Percentiles rank a stretch among this genome's conserved stretches.
Evolutionary conservation across 768 basidiomycete species (phyloP).

Genomic region (Termitomyces sp.): DNA sequence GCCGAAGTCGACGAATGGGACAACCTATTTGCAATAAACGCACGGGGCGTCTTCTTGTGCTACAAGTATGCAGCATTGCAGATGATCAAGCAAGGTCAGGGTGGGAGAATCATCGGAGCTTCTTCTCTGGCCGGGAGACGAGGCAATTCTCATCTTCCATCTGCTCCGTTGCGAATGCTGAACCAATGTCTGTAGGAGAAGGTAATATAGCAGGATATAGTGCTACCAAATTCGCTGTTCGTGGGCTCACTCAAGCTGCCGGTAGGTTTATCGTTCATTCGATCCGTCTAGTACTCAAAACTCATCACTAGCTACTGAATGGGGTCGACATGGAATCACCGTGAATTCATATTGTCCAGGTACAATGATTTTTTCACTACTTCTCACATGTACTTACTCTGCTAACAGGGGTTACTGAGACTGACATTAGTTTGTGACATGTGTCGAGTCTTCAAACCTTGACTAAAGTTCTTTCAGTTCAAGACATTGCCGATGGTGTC

Average conservation of each 20-base stretch:
- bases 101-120: conserved; percentile 43
- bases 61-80: conserved; percentile 37
- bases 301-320: conserved; percentile 16
- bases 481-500: neutral
- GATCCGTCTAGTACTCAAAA: neutral
- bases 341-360: conserved; percentile 29
- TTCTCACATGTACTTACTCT: neutral
- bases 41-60: conserved; percentile 34
- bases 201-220: conserved; percentile 23
- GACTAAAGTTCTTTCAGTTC: neutral
- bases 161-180: neutral
- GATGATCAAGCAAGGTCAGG: conserved; percentile 41
- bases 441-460: neutral
- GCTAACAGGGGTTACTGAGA: conserved; percentile 2
- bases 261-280: conserved; percentile 7
- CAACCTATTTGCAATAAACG: conserved; percentile 28
- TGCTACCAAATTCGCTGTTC: conserved; percentile 36
- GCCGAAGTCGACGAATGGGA: conserved; percentile 30
- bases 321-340: conserved; percentile 23
- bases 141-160: conserved; percentile 15
- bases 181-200: conserved; percentile 1
- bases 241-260: conserved; percentile 30
- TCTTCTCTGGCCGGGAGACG: conserved; percentile 35
- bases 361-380: neutral
- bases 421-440: neutral